Evolutionary conservation across 2,329 filamentous ascomycete species (phyloP).

Genomic region (Blumeriella jaapii): DNA sequence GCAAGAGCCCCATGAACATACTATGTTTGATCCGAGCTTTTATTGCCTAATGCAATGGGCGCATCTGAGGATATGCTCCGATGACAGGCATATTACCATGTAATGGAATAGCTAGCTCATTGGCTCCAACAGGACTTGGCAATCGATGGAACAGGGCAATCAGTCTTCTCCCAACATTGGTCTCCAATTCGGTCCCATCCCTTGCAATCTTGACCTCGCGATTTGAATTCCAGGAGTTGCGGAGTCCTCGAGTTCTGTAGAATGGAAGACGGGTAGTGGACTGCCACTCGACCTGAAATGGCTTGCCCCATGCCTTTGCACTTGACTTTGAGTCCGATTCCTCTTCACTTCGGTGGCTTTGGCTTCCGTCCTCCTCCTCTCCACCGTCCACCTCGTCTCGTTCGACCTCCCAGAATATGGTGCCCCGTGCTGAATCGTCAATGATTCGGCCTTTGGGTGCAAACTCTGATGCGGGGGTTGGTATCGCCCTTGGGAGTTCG

Average conservation of each 20-base stretch:
- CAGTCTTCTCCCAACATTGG: conserved; percentile 63
- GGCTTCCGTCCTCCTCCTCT: conserved; percentile 33
- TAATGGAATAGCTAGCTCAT: conserved; percentile 10
- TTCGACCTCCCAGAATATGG: conserved; percentile 92
- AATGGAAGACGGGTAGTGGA: conserved; percentile 78
- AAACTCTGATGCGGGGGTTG: conserved; percentile 65
- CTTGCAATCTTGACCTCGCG: conserved; percentile 91
- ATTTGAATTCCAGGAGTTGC: conserved; percentile 93
- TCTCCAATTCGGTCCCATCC: conserved; percentile 88
- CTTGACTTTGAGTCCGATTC: conserved; percentile 28
- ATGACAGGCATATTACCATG: conserved; percentile 13
- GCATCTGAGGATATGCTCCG: conserved; percentile 19
- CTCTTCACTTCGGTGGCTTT: conserved; percentile 30
- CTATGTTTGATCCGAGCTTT: too few relatives aligned
- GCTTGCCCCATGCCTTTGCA: conserved; percentile 64
- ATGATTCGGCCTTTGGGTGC: conserved; percentile 80
- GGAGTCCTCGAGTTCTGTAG: conserved; percentile 72
- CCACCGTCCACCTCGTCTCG: conserved; percentile 32
- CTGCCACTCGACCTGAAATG: conserved; percentile 84
- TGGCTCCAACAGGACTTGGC: conserved; percentile 20
- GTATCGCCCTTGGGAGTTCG: conserved; percentile 68
- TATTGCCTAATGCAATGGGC: too few relatives aligned
- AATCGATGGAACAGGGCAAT: conserved; percentile 66
- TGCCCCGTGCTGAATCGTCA: conserved; percentile 84
- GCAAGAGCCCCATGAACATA: conserved; percentile 1